Base-by-base conservation (phyloP, 495 filamentous ascomycete genomes). In the Penicillium cosmopolitanum region DNA sequence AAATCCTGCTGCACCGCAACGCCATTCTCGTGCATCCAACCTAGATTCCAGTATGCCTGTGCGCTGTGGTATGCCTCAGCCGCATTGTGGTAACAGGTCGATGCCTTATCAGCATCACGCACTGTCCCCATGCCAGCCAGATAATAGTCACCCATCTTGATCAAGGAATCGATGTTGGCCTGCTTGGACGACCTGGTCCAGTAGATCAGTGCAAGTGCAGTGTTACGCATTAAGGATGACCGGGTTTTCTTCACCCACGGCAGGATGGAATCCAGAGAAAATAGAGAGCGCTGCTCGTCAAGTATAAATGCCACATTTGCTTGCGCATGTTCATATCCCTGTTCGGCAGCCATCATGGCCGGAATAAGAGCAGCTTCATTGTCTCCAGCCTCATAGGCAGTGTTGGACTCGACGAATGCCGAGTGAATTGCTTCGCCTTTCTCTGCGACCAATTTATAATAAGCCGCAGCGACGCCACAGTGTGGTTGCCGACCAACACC, bases 21-120 rank as follows among this genome's bases (percentile, higher is more conserved):
- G 3, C 95, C 95, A 67, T 98, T 97, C 74, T 99, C 95, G 73
- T 99, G 92, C 91, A 99, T 98, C 95, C 95, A 99, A 13, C 95
- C 95, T 12, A 99, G 80, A 63, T 99, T 97, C 85, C 92, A 99
- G 55, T 96, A 87, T 12, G 96, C 96, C 76, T 98, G 95, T 25
- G 94, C 93, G 67, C 91, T 95, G 66, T 91, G 90, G 65, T 92
- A 85, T 51, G 86, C 91, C 66, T 98, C 95, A 1, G 93, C 93
- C 5, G 95, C 95, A 9, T 89, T 89, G 53, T 89, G 87, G 63
- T 98, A 99, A 75, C 96, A 98, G 19, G 88, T 85, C 0, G 93
- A 93, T 1, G 95, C 95, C 72, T 97, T 97, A 59, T 96, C 92
- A 8, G 85, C 76, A 65, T 96, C 92, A 2, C 77, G 56, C 8